Evolutionary conservation across 305 asterid species (phyloP), one percentile per base, ranked within the genome.

Genomic region (Petunia hybrid): DNA sequence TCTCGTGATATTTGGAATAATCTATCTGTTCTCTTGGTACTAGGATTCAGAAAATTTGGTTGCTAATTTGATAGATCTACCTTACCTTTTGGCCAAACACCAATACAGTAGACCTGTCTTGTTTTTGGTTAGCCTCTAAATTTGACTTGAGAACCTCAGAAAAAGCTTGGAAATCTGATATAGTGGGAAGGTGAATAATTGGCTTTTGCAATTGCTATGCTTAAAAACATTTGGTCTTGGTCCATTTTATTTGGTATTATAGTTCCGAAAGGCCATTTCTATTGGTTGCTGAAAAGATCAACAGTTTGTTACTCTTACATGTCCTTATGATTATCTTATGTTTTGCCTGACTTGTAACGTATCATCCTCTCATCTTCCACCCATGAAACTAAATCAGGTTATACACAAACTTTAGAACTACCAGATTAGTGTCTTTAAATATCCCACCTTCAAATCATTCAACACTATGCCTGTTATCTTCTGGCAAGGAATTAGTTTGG

Each of bases 1-100:
- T 73, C 78, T 73, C 46, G 35, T 73, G 61, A 73, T 73, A 35
- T 51, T 73, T 73, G 63, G 63, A 42, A 51, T 73, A 51, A 48
- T 14, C 35, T 5, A 35, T 36, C 31, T 35, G 35, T 35, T 41
- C 22, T 65, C n/a, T 13, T 40, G 14, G 6, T 66, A 66, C 6
- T 40, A 40, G 5, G 42, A 40, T 14, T 66, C 12, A 3, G 51
- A 66, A 39, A 40, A 40, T 39, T 13, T 40, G 9, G 51, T 40
- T 6, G 12, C 60, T 45, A 8, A 39, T 66, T 12, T 40, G 46
- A 66, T 40, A 5, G 38, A 36, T 63, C 16, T 63, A 36, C 69
- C 6, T 57, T 57, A 22, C 13, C 69, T 63, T 63, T 36, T 9
- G 16, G 35, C 36, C 69, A 63, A 63, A 16, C 43, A 36, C 69